Conservation (phyloP, 139 green algal genomes). For the Closterium sp. region DNA sequence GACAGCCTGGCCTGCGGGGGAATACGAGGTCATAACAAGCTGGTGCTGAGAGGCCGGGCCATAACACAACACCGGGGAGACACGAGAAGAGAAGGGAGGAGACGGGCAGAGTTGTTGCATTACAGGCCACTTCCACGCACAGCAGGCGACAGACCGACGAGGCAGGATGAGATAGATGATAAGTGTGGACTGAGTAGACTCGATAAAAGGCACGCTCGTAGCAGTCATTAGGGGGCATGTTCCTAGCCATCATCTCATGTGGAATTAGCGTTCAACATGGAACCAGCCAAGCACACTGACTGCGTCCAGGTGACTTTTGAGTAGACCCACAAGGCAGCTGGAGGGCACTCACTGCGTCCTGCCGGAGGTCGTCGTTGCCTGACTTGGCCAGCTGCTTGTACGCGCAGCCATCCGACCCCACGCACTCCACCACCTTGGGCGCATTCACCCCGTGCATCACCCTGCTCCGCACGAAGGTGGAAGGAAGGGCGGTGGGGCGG, state of each 20-base stretch:
- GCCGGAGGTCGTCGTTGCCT: slow-evolving; percentile 79
- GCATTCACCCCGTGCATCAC: slow-evolving; percentile 63
- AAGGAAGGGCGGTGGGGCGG: not conserved
- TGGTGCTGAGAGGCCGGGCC: not conserved
- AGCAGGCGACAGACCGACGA: no score
- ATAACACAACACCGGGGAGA: not conserved
- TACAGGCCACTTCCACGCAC: not conserved
- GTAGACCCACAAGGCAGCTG: not conserved
- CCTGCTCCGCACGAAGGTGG: slow-evolving; percentile 4
- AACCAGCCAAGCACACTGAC: no score
- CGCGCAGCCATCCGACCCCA: slow-evolving; percentile 56
- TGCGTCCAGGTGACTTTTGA: no score
- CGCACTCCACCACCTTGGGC: slow-evolving; percentile 74
- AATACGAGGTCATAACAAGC: no score
- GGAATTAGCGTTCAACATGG: no score
- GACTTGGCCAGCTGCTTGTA: slow-evolving; percentile 73
- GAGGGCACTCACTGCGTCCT: slow-evolving; percentile 76
- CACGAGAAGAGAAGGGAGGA: not conserved
- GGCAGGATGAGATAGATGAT: no score
- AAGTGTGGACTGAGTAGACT: no score
- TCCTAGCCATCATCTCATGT: no score
- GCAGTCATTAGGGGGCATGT: no score
- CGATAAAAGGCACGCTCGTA: no score
- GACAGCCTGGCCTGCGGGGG: no score
- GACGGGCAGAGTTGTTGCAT: not conserved